Percentiles rank a stretch among this genome's conserved stretches.
These are phyloP conservation scores for Elongisporangium undulatum DNA, from an alignment of 352 stramenopile species.

Conservation along the genomic window DNA sequence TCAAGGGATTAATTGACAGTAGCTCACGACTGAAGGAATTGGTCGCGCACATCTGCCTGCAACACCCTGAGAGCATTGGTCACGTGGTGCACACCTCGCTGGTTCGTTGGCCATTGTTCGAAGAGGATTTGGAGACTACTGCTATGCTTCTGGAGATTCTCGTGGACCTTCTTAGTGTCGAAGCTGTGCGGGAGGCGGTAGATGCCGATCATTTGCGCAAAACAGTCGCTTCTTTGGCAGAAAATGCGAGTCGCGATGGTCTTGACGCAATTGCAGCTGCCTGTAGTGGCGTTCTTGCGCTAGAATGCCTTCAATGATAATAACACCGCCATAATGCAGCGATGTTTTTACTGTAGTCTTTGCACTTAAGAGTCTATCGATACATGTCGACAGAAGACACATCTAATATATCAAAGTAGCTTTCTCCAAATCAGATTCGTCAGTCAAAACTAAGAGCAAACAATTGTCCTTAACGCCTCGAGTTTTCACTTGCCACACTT, in stretches of 20 bases:
- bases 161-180: constrained; percentile 23
- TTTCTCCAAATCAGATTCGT: background rate
- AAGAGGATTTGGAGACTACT: constrained; percentile 59
- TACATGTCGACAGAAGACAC: background rate
- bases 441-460: too few relatives aligned
- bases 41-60: constrained; percentile 33
- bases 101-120: constrained; percentile 52
- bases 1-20: constrained; percentile 24
- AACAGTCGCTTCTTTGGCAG: constrained; percentile 4
- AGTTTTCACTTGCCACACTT: background rate
- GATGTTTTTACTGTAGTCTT: too few relatives aligned
- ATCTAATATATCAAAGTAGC: background rate
- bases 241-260: constrained; percentile 37
- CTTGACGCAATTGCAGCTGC: constrained; percentile 33
- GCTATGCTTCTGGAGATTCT: constrained; percentile 47
- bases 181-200: constrained; percentile 27
- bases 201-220: constrained; percentile 41
- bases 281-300: constrained; percentile 27
- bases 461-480: background rate
- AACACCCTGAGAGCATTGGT: constrained; percentile 27
- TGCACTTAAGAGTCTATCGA: too few relatives aligned
- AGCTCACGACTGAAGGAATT: constrained; percentile 29
- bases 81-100: constrained; percentile 42
- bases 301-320: background rate
- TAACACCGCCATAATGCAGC: background rate